A percentile compares a stretch with the other conserved stretches of the same genome.
Evolutionary conservation across 345 rosid species (phyloP).

Genomic region (Populus pruinosa): DNA sequence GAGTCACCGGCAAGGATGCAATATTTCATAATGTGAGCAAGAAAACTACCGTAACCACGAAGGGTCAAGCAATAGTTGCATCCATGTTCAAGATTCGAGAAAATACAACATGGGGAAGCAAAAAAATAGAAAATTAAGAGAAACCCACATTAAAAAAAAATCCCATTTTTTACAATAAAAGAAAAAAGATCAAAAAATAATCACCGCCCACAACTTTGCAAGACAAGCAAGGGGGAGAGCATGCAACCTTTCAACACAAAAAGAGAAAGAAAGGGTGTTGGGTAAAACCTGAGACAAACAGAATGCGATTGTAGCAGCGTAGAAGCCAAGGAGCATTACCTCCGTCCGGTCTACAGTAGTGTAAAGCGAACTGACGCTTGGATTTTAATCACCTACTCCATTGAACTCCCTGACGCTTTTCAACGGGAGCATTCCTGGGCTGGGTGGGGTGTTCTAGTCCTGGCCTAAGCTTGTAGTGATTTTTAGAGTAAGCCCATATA

Average conservation of each 20-base stretch:
- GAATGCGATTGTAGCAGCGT: conserved; percentile 14
- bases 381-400: neutral
- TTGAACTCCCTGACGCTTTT: no score
- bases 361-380: conserved; percentile 7
- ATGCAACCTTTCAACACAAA: neutral
- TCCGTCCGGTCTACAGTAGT: neutral
- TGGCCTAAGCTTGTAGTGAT: no score
- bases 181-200: neutral
- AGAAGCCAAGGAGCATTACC: conserved; percentile 16
- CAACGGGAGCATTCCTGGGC: no score
- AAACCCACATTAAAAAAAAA: neutral
- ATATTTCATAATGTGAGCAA: neutral
- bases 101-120: neutral
- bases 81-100: neutral
- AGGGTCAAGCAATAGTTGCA: neutral
- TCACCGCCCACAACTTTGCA: neutral
- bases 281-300: neutral
- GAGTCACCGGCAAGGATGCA: neutral
- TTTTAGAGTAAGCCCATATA: no score
- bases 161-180: neutral
- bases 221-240: neutral
- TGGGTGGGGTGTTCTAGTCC: no score
- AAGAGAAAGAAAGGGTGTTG: neutral
- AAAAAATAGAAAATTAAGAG: neutral
- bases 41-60: neutral